A percentile compares a stretch with the other conserved stretches of the same genome.
Evolutionary conservation across 805 yeast species (phyloP).

Genomic region (Saturnispora serradocipensis): DNA sequence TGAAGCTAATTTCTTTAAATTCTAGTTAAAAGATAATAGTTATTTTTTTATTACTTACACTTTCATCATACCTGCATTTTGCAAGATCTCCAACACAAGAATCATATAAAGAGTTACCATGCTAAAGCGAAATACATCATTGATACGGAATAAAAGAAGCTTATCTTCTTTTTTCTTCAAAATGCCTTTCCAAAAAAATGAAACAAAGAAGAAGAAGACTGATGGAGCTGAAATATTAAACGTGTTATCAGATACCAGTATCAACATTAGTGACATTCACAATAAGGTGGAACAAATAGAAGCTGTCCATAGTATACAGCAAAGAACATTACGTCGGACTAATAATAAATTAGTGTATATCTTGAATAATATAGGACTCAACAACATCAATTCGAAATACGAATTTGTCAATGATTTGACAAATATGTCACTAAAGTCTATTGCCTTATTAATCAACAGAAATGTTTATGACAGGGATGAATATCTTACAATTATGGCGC

Average conservation of each 20-base stretch:
- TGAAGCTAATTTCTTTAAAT: not conserved
- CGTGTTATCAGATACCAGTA: slow-evolving; percentile 1
- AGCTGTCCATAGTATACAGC: not conserved
- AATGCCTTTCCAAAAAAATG: not conserved
- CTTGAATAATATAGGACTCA: slow-evolving; percentile 5
- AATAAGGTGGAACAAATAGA: slow-evolving; percentile 5
- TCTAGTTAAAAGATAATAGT: not conserved
- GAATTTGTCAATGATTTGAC: slow-evolving; percentile 3
- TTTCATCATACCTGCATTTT: not conserved
- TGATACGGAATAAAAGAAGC: not conserved
- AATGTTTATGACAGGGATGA: slow-evolving; percentile 9
- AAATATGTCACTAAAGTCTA: not conserved
- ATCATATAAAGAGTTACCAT: not conserved
- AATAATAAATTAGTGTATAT: not conserved
- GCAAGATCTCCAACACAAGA: not conserved
- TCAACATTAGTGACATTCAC: slow-evolving; percentile 2
- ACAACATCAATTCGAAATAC: not conserved
- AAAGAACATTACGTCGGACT: not conserved
- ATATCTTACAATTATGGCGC: slow-evolving; percentile 16
- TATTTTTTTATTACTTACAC: not conserved
- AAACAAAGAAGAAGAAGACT: not conserved
- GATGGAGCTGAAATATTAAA: not conserved
- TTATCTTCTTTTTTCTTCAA: not conserved
- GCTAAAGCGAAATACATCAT: not conserved
- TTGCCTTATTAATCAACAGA: not conserved